phyloP scores from a whole-genome alignment of 2,329 filamentous ascomycete genomes.

The Phaeosphaeria sp. region DNA sequence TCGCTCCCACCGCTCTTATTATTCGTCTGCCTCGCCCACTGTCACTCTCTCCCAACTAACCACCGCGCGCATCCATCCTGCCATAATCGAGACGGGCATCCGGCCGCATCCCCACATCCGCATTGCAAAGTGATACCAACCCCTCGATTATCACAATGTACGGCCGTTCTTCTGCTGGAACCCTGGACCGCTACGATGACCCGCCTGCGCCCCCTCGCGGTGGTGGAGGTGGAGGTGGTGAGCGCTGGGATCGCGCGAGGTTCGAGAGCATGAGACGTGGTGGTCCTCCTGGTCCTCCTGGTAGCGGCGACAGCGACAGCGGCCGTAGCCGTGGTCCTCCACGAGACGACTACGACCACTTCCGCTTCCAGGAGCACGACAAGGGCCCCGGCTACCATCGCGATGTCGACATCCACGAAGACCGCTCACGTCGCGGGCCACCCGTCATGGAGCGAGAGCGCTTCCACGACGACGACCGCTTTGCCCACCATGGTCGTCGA shows the following conservation, averaged over 20 bases:
- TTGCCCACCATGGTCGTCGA: slow-evolving; percentile 45
- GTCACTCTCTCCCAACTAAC: background rate
- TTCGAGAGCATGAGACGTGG: slow-evolving; percentile 55
- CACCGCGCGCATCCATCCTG: background rate
- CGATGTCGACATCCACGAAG: slow-evolving; percentile 53
- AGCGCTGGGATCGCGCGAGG: slow-evolving; percentile 59
- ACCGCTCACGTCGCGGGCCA: slow-evolving; percentile 49
- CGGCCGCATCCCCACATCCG: background rate
- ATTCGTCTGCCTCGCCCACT: background rate
- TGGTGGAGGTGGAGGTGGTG: slow-evolving; percentile 27
- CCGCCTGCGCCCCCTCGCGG: slow-evolving; percentile 43
- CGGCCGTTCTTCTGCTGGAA: slow-evolving; percentile 49
- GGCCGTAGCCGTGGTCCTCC: slow-evolving; percentile 28
- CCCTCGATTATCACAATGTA: slow-evolving; percentile 34
- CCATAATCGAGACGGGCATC: slow-evolving; percentile 9
- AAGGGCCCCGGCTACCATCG: slow-evolving; percentile 50
- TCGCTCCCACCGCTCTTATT: slow-evolving; percentile 10
- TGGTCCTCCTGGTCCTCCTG: slow-evolving; percentile 13
- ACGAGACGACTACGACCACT: slow-evolving; percentile 46
- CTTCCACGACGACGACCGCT: slow-evolving; percentile 64
- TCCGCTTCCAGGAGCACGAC: slow-evolving; percentile 54
- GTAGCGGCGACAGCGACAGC: slow-evolving; percentile 56
- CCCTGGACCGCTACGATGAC: slow-evolving; percentile 51
- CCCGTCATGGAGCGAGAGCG: slow-evolving; percentile 57
- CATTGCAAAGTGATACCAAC: slow-evolving; percentile 4